Conservation (phyloP, 2,329 filamentous ascomycete genomes). For the Blastomyces silverae region DNA sequence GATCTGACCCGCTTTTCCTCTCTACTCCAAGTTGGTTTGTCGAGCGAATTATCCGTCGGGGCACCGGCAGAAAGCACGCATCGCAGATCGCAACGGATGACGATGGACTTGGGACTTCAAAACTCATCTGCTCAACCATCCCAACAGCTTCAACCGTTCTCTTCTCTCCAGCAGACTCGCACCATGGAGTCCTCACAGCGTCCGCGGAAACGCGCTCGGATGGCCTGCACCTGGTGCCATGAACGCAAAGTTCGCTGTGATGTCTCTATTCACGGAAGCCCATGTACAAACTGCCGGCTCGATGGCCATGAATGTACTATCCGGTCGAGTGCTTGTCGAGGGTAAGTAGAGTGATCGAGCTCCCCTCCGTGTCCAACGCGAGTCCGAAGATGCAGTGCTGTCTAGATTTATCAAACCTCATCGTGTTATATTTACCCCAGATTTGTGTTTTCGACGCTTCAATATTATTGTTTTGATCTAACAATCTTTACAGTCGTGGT, state of each 20-base stretch:
- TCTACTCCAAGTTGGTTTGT: neutral
- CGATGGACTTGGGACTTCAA: neutral
- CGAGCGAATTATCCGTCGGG: neutral
- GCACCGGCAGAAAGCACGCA: neutral
- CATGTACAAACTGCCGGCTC: slow-evolving; percentile 25
- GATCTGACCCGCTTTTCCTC: slow-evolving; percentile 1
- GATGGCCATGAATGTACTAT: slow-evolving; percentile 23
- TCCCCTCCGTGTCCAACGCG: slow-evolving; percentile 48
- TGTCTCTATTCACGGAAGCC: slow-evolving; percentile 43
- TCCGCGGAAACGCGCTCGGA: slow-evolving; percentile 27
- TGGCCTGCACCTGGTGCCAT: slow-evolving; percentile 32
- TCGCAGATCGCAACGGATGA: neutral
- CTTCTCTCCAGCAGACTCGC: neutral
- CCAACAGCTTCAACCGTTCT: neutral
- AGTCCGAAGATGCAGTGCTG: slow-evolving; percentile 43
- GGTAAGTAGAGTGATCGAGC: slow-evolving; percentile 25
- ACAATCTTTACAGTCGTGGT: slow-evolving; percentile 1
- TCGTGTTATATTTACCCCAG: slow-evolving; percentile 19
- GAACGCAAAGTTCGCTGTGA: slow-evolving; percentile 47
- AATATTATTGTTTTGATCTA: neutral
- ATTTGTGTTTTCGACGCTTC: neutral
- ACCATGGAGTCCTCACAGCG: slow-evolving; percentile 12
- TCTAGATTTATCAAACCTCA: slow-evolving; percentile 27
- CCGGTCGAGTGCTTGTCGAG: slow-evolving; percentile 32
- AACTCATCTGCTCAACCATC: neutral